Evolutionary conservation across 768 basidiomycete species (phyloP).

Genomic region (Agaricus subrufescens): DNA sequence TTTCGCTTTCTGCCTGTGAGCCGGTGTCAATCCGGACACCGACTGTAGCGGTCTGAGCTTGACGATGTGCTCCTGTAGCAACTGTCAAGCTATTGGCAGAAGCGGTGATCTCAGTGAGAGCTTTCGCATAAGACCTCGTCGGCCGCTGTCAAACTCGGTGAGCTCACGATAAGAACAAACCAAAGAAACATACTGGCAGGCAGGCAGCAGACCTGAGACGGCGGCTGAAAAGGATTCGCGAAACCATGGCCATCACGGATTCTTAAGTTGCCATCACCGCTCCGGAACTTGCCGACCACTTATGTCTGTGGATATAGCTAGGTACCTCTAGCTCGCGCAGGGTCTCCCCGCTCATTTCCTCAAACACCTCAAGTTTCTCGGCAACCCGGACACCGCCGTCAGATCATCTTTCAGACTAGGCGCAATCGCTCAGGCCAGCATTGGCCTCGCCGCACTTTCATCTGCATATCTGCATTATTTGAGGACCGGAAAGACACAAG

Average conservation of each 20-base stretch:
- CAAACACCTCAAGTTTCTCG: conserved; percentile 28
- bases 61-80: conserved; percentile 85
- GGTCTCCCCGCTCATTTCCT: conserved; percentile 35
- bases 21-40: conserved; percentile 99
- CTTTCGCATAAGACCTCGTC: conserved; percentile 72
- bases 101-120: conserved; percentile 86
- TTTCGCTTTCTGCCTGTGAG: conserved; percentile 92
- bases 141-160: conserved; percentile 32
- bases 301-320: conserved; percentile 12
- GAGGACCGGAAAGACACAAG: conserved; percentile 40
- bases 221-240: conserved; percentile 35
- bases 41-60: conserved; percentile 96
- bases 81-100: conserved; percentile 94
- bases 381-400: conserved; percentile 37
- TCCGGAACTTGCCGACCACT: conserved; percentile 23
- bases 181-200: conserved; percentile 26
- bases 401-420: conserved; percentile 54
- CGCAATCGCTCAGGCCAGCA: conserved; percentile 47
- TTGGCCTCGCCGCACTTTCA: conserved; percentile 49
- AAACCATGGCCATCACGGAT: conserved; percentile 15
- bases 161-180: background rate
- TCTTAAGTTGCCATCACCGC: conserved; percentile 27
- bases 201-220: conserved; percentile 36
- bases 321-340: conserved; percentile 33
- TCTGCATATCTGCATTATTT: conserved; percentile 46